These are phyloP conservation scores for Sphaerulina vaccinii DNA, from an alignment of 2,329 filamentous ascomycete genomes.

Conservation along the genomic window DNA sequence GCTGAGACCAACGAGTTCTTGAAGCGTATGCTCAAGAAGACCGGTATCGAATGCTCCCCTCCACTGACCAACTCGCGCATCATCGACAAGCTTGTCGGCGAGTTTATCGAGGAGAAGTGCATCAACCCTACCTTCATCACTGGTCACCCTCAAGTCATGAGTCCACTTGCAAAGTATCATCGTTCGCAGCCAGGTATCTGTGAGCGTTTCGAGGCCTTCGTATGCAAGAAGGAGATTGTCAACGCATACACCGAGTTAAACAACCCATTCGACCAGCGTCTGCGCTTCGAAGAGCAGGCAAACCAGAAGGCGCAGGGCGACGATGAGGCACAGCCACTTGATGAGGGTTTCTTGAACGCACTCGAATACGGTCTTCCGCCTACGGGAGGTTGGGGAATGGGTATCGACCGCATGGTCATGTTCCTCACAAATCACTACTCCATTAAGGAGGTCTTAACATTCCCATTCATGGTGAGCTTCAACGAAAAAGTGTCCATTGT, in stretches of 20 bases:
- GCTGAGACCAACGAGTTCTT: conserved; percentile 87
- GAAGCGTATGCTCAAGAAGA: conserved; percentile 78
- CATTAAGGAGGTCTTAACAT: conserved; percentile 93
- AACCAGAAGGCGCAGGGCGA: conserved; percentile 95
- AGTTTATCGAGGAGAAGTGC: conserved; percentile 92
- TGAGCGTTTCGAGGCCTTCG: conserved; percentile 96
- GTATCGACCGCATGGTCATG: conserved; percentile 91
- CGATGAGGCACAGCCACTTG: conserved; percentile 91
- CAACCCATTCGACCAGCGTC: conserved; percentile 90
- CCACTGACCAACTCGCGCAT: conserved; percentile 93
- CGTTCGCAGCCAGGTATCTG: conserved; percentile 78
- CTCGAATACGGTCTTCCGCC: conserved; percentile 90
- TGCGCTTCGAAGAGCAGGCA: conserved; percentile 92
- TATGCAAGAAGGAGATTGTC: conserved; percentile 94
- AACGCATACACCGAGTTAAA: conserved; percentile 99
- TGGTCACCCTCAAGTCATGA: conserved; percentile 82
- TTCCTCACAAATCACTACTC: conserved; percentile 94
- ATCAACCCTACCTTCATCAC: conserved; percentile 91
- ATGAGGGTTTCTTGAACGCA: conserved; percentile 90
- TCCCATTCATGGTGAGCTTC: conserved; percentile 77
- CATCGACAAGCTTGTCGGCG: conserved; percentile 86
- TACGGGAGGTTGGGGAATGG: conserved; percentile 92
- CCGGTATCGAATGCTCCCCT: conserved; percentile 82
- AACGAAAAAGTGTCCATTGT: not conserved
- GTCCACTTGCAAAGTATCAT: conserved; percentile 93